Evolutionary conservation across 2,329 filamentous ascomycete genomes (phyloP).

Genomic region (Colletotrichum liaoningense): DNA sequence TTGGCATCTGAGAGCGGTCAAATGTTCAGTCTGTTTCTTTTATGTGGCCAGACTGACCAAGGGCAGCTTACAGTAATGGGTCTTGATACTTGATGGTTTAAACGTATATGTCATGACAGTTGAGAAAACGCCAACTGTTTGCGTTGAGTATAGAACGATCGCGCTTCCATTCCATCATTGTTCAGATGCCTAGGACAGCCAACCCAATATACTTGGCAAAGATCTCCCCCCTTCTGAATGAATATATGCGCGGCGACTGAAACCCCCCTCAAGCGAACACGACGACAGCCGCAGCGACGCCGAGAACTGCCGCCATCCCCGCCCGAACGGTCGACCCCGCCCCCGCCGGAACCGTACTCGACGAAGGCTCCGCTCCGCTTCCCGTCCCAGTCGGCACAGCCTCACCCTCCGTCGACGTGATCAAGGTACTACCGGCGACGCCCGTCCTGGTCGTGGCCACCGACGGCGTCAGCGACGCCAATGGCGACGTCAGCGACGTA

Average conservation of each 20-base stretch:
- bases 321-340: slow-evolving; percentile 23
- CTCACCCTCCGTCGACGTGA: background rate
- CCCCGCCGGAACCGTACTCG: slow-evolving; percentile 7
- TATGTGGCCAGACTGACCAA: no score
- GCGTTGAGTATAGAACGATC: no score
- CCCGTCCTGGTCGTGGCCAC: background rate
- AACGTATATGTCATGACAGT: no score
- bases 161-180: no score
- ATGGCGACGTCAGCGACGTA: no score
- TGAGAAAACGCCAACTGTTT: no score
- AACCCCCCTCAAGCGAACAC: background rate
- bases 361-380: background rate
- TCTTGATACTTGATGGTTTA: no score
- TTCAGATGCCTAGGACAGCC: background rate
- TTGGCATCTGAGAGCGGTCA: no score
- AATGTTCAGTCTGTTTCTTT: no score
- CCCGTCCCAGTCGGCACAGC: background rate
- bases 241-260: background rate
- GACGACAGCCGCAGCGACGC: slow-evolving; percentile 1
- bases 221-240: no score
- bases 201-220: background rate
- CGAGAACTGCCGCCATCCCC: slow-evolving; percentile 9
- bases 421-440: background rate
- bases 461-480: background rate
- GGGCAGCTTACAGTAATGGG: no score